Conservation (phyloP, 495 filamentous ascomycete genomes). For the Aspergillus ellipticus region DNA sequence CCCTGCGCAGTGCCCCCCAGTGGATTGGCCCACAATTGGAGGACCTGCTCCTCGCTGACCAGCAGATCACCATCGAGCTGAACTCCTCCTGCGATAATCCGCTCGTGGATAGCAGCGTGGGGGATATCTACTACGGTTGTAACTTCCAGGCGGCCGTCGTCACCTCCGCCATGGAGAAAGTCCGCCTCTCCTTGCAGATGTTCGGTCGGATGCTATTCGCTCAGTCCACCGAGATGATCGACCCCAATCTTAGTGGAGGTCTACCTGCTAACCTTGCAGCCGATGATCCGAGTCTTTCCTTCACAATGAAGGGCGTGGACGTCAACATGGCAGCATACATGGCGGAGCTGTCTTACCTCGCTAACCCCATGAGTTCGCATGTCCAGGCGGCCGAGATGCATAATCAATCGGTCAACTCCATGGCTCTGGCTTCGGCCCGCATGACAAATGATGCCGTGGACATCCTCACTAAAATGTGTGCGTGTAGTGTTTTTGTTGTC, state of each 20-base stretch:
- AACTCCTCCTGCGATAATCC: conserved; percentile 66
- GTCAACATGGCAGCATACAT: conserved; percentile 53
- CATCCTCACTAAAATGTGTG: conserved; percentile 48
- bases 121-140: conserved; percentile 49
- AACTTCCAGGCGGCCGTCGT: conserved; percentile 62
- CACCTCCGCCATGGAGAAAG: conserved; percentile 64
- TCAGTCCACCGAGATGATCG: conserved; percentile 56
- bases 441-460: conserved; percentile 52
- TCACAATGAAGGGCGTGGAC: background rate
- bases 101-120: conserved; percentile 39
- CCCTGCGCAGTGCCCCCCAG: conserved; percentile 54
- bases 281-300: background rate
- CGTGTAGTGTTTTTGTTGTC: conserved; percentile 43
- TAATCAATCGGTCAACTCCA: conserved; percentile 53
- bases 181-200: conserved; percentile 48
- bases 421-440: conserved; percentile 50
- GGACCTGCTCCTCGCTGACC: conserved; percentile 52
- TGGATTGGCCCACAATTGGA: conserved; percentile 63
- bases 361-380: conserved; percentile 46
- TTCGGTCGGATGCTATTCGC: conserved; percentile 55
- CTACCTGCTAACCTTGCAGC: background rate
- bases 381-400: conserved; percentile 50
- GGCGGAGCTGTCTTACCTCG: conserved; percentile 45
- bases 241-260: conserved; percentile 48
- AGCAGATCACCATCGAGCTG: conserved; percentile 51